Percentiles rank a stretch among this genome's conserved stretches.
Evolutionary conservation across 2,329 filamentous ascomycete species (phyloP).

Genomic region (Epichloe scottii): DNA sequence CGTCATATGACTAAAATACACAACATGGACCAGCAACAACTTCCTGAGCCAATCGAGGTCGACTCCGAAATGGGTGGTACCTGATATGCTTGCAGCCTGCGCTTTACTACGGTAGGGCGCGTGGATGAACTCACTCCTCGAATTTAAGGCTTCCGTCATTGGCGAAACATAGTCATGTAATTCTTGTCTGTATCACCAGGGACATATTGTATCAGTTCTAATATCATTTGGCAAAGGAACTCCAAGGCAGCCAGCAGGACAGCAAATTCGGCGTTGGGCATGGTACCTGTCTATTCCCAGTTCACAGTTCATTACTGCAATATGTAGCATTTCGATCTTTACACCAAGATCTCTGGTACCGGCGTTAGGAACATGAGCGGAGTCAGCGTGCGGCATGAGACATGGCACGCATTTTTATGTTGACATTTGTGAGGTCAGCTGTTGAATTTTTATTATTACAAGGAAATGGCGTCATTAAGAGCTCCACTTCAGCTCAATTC

Average conservation of each 20-base stretch:
- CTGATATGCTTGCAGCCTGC: background rate
- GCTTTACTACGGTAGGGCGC: too few relatives aligned
- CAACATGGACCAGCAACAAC: constrained; percentile 25
- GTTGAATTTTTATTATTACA: background rate
- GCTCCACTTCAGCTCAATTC: constrained; percentile 35
- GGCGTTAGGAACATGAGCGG: background rate
- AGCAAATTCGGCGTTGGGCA: background rate
- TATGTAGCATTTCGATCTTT: background rate
- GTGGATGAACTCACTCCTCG: too few relatives aligned
- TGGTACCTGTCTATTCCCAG: background rate
- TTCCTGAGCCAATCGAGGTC: constrained; percentile 30
- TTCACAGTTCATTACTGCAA: background rate
- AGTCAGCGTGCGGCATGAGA: background rate
- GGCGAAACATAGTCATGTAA: too few relatives aligned
- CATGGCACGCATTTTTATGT: background rate
- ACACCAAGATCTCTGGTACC: background rate
- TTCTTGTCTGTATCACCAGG: too few relatives aligned
- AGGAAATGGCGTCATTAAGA: background rate
- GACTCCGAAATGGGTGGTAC: constrained; percentile 23
- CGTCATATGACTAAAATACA: constrained; percentile 51
- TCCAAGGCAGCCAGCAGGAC: background rate
- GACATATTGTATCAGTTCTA: background rate
- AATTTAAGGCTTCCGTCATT: too few relatives aligned
- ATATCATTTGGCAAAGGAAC: background rate
- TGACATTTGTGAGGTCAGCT: background rate